Evolutionary conservation across 2,329 filamentous ascomycete genomes (phyloP).

Genomic region (Aspergillus tamarii): DNA sequence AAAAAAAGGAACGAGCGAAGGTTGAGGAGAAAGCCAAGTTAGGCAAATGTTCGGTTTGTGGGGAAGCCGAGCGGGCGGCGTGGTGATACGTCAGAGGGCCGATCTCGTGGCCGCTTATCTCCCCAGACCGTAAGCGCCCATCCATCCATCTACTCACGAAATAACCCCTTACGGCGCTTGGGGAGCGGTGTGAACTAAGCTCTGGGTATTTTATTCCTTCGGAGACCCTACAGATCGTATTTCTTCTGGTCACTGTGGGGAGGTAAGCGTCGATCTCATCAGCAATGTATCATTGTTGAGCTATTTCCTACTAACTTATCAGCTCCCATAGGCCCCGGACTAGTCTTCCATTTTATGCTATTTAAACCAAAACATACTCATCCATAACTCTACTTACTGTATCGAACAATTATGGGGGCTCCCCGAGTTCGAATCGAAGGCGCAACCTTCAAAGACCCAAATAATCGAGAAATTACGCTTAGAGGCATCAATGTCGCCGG

Average conservation of each 20-base stretch:
- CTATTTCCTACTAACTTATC: neutral
- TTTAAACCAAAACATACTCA: neutral
- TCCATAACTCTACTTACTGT: neutral
- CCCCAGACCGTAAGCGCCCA: conserved; percentile 11
- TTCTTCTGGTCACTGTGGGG: neutral
- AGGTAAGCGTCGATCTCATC: neutral
- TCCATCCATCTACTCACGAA: neutral
- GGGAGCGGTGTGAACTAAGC: neutral
- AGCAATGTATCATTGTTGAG: no score
- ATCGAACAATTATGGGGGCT: conserved; percentile 62
- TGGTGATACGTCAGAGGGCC: conserved; percentile 31
- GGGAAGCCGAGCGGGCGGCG: conserved; percentile 14
- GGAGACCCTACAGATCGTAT: neutral
- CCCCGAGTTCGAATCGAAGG: conserved; percentile 84
- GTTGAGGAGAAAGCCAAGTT: conserved; percentile 13
- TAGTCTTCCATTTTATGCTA: neutral
- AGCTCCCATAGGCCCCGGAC: neutral
- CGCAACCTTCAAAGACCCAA: conserved; percentile 76
- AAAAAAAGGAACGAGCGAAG: neutral
- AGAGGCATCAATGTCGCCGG: conserved; percentile 93
- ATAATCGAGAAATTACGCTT: conserved; percentile 83
- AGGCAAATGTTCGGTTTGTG: conserved; percentile 21
- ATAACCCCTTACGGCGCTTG: neutral
- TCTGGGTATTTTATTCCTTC: neutral
- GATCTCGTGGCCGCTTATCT: conserved; percentile 21